Conservation (phyloP, 1,139 yeast species). For the Protomyces inundatus region DNA sequence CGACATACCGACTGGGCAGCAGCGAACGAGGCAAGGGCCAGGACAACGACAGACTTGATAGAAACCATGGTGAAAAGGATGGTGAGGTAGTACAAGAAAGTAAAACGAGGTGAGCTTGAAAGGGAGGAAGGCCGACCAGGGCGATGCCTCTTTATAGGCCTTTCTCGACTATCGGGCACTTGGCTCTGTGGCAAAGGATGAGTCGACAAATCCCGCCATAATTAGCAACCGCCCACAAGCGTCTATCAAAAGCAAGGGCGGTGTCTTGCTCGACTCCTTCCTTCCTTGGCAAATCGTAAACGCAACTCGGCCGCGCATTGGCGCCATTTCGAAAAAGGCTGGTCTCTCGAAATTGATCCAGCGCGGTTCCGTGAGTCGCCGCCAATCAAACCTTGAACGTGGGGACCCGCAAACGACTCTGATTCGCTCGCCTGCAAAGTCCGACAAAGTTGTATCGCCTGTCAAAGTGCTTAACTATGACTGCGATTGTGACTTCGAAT, state of each 20-base stretch:
- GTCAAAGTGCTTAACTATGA: too few relatives aligned
- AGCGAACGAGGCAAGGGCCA: slow-evolving; percentile 17
- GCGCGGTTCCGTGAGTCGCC: neutral
- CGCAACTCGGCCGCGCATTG: neutral
- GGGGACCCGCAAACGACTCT: neutral
- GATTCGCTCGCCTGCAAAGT: neutral
- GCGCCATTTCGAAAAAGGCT: neutral
- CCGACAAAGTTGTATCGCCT: too few relatives aligned
- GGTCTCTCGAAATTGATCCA: neutral
- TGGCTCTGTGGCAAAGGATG: neutral
- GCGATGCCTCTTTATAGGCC: neutral
- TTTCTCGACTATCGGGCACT: neutral
- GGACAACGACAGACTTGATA: slow-evolving; percentile 21
- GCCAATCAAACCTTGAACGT: neutral
- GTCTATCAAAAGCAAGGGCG: too few relatives aligned
- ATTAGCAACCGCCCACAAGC: neutral
- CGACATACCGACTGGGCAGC: slow-evolving; percentile 11
- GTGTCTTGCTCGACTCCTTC: too few relatives aligned
- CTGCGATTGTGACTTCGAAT: too few relatives aligned
- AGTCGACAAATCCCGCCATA: neutral
- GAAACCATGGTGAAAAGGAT: slow-evolving; percentile 15
- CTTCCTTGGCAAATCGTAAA: too few relatives aligned
- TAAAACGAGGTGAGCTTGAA: neutral
- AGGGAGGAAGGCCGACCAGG: neutral
- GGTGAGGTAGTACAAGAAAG: neutral